These are phyloP conservation scores for Cutaneotrichosporon daszewskae DNA, from an alignment of 1,284 basidiomycete species.

Conservation along the genomic window DNA sequence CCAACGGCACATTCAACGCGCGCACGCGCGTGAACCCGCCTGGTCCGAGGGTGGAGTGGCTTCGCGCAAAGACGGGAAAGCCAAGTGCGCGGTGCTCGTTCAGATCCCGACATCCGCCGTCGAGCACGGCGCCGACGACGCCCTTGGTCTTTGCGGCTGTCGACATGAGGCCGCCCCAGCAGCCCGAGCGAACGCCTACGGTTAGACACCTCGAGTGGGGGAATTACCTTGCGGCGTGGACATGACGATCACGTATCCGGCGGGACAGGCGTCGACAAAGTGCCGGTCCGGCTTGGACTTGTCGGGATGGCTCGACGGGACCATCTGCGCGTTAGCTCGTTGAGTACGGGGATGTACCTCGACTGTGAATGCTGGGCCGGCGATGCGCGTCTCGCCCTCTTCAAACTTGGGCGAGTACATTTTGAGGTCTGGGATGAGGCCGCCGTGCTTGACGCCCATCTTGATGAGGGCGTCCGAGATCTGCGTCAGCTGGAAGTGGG, in stretches of 20 bases:
- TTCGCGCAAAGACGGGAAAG: constrained; percentile 41
- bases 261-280: constrained; percentile 74
- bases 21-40: constrained; percentile 79
- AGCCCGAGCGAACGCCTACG: constrained; percentile 29
- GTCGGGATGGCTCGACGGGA: constrained; percentile 56
- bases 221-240: constrained; percentile 57
- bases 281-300: constrained; percentile 67
- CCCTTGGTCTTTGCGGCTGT: constrained; percentile 46
- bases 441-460: constrained; percentile 68
- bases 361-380: constrained; percentile 85
- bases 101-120: constrained; percentile 49
- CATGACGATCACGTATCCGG: constrained; percentile 67
- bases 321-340: constrained; percentile 54
- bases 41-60: constrained; percentile 60
- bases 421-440: constrained; percentile 73
- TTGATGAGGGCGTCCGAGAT: constrained; percentile 88
- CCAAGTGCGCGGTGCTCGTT: constrained; percentile 45
- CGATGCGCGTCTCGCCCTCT: constrained; percentile 49
- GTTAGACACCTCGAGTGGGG: not conserved
- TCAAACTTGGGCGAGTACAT: constrained; percentile 53
- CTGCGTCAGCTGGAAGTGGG: constrained; percentile 42
- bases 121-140: constrained; percentile 48
- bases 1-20: constrained; percentile 66
- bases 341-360: constrained; percentile 44
- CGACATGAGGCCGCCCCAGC: constrained; percentile 51